Evolutionary conservation across 192 early-diverging fungal genomes (phyloP), one percentile per base, ranked within the genome.

Genomic region (Podila verticillata): DNA sequence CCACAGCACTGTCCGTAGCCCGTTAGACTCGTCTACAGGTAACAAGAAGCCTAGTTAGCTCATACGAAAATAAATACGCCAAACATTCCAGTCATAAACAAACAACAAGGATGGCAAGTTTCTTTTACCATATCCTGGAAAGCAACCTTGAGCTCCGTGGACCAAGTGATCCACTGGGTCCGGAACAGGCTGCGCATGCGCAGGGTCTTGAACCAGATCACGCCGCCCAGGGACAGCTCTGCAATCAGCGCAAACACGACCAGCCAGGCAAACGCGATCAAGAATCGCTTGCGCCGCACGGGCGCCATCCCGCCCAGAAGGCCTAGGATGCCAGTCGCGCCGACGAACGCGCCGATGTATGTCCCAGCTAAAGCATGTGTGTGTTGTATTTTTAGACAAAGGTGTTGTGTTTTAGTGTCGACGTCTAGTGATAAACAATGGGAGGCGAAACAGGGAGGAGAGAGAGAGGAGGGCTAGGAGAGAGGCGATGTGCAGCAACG

Each of bases 171-270:
- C 83, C 83, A 84, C 13, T 77, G 70, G 7, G 66, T 36, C 5
- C 48, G 57, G 68, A 69, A 81, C 3, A 71, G 57, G 61, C 68
- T 66, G 20, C 78, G 57, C 80, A 82, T 81, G 17, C 75, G 30
- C 20, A 84, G 44, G 24, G 83, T 84, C 39, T 75, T 71, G 72
- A 84, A 84, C 83, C 83, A 84, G 64, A 84, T 82, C 8, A 63
- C 57, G 5, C 70, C 83, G 0, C 83, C 83, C 28, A 84, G 57
- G 15, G 57, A 51, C 48, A 84, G 54, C 24, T 82, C 66, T 20
- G 70, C 66, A 5, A 81, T 48, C 60, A 78, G 59, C 47, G 65
- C 77, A 9, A 36, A 24, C 15, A 80, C 51, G 7, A 80, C 67
- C 30, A 80, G 49, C 77, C 77, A 80, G 2, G 66, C 65, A 64